These are phyloP conservation scores for Vigna hirtella DNA, from an alignment of 306 rosid genomes.

Conservation along the genomic window DNA sequence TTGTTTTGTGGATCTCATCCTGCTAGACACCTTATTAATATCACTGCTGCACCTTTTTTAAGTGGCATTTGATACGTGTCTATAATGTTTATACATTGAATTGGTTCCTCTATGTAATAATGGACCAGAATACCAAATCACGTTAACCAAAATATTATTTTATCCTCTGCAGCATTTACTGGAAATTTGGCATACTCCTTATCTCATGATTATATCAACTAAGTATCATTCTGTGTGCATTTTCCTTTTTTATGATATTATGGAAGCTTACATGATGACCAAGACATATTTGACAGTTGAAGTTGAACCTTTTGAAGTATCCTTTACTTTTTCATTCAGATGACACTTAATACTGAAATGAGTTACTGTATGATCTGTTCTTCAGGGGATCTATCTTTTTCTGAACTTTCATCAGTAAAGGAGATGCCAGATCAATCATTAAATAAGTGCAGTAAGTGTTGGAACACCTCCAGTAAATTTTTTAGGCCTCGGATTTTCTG, in stretches of 20 bases:
- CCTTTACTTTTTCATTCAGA: conserved; percentile 28
- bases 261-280: conserved; percentile 14
- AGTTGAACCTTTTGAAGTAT: conserved; percentile 26
- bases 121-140: conserved; percentile 33
- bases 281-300: conserved; percentile 24
- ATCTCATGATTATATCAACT: conserved; percentile 14
- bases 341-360: conserved; percentile 41
- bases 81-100: conserved; percentile 25
- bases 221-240: conserved; percentile 14
- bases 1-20: conserved; percentile 13
- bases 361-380: conserved; percentile 46
- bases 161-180: neutral
- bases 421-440: conserved; percentile 53
- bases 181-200: conserved; percentile 7
- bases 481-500: conserved; percentile 94
- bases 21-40: conserved; percentile 27
- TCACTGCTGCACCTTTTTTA: conserved; percentile 27
- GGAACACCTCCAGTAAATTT: conserved; percentile 66
- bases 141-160: conserved; percentile 13
- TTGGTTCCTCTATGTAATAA: conserved; percentile 19
- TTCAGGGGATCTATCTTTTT: conserved; percentile 64
- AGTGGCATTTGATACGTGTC: conserved; percentile 24
- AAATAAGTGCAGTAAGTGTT: conserved; percentile 49
- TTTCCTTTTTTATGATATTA: conserved; percentile 19
- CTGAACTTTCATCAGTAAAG: conserved; percentile 49